Evolutionary conservation across 495 filamentous ascomycete species (phyloP), one percentile per base, ranked within the genome.

Genomic region (Oidiodendron maius): DNA sequence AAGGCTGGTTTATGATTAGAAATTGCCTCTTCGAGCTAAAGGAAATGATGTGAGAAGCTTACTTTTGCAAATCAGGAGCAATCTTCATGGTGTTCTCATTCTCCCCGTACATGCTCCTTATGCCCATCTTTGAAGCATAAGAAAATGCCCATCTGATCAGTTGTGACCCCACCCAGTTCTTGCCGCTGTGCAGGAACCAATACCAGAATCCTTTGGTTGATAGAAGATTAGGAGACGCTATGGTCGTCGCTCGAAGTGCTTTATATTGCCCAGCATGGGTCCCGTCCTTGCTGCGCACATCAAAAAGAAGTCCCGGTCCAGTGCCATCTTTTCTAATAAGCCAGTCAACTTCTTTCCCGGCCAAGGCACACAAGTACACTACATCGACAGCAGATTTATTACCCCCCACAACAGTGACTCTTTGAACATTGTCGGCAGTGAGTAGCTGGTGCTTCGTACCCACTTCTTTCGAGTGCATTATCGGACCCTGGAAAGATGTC

Each of bases 261-360:
- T 42, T 42, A 13, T 23, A 13, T 9, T 18, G 20, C 16, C 40
- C 40, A 42, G 46, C 13, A 12, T 50, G 12, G n/a, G n/a, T n/a
- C 21, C 34, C 26, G 23, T 40, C 18, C n/a, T n/a, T n/a, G 40
- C 43, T 5, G 44, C 17, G 0, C 36, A 46, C 34, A 50, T 57
- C 50, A 61, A 54, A 15, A 39, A 42, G 9, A 25, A 44, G 9
- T 9, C 40, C 40, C 5, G 61, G 51, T 11, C 66, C 63, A 39
- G 52, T 50, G 1, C 66, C 64, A 10, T 54, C 57, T 16, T 49
- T 52, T 3, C 63, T 53, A 21, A 61, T 59, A 16, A 69, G 37
- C 67, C 64, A 67, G 39, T 64, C 51, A 9, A 69, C 66, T 35
- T 59, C 52, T 50, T 70, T 71, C 2, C 69, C 68, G 2, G 58